Evolutionary conservation across 129 eudicot species (phyloP), one percentile per base, ranked within the genome.

Genomic region (Artemisia tridentata): DNA sequence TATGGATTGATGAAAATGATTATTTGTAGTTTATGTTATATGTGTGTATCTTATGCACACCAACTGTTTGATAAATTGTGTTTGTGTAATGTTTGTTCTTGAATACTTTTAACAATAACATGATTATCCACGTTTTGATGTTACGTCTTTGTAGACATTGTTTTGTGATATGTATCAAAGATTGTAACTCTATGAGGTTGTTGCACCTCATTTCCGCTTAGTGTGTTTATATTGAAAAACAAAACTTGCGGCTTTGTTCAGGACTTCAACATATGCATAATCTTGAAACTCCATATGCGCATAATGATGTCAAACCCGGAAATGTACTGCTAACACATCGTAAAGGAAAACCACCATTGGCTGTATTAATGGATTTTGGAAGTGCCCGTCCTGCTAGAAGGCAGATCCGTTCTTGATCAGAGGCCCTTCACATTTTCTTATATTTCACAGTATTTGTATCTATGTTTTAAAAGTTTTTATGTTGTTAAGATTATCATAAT

Each of bases 221-320:
- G 29, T 25, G 47, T 15, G 41, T 19, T 62, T 54, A 76, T 63
- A 72, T 63, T 41, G 27, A 56, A 14, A 46, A 65, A 68, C 14
- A 46, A 11, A n/a, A 8, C 25, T 13, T 70, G 57, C 92, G 89
- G 98, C 98, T 92, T 78, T 92, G 98, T 81, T 91, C 96, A 70
- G 98, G 96, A 73, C 91, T 92, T 65, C 72, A 92, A 79, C 96
- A 92, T 74, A 92, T 92, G 98, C 98, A 92, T 80, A 81, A 72
- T 74, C 83, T 88, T 64, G 96, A 89, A 55, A 85, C 96, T 19
- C 98, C 98, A 73, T 86, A 86, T 82, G 98, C 96, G 20, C 98
- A 92, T 71, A 92, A 92, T 72, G 98, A 92, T 83, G 96, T 92
- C 6, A 92, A 92, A 58, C 96, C 98, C 11, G 98, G 95, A 61